These are phyloP conservation scores for Candida golubevii DNA, from an alignment of 805 yeast species.

Conservation along the genomic window DNA sequence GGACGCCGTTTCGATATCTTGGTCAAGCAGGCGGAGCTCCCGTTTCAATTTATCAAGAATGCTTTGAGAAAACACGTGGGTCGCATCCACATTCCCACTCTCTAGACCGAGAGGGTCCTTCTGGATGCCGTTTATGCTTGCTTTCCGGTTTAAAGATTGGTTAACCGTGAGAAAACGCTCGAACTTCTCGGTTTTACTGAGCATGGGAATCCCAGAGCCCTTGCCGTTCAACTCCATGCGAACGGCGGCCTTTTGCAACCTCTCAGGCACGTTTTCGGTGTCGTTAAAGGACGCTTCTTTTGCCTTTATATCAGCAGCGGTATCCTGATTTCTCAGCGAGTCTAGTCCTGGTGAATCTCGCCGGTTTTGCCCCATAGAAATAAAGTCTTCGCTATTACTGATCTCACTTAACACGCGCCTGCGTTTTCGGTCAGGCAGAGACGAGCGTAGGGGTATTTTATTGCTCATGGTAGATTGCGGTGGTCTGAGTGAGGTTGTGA, in stretches of 20 bases:
- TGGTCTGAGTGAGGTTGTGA: too few relatives aligned
- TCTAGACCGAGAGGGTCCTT: background rate
- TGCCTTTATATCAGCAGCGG: background rate
- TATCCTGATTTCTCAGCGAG: slow-evolving; percentile 1
- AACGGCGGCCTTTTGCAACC: background rate
- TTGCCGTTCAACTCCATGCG: slow-evolving; percentile 3
- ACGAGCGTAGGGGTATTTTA: too few relatives aligned
- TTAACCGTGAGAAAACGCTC: slow-evolving; percentile 13
- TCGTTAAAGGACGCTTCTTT: background rate
- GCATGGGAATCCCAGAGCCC: slow-evolving; percentile 14
- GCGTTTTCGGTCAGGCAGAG: slow-evolving; percentile 9
- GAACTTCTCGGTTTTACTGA: slow-evolving; percentile 8
- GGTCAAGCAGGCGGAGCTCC: slow-evolving; percentile 19
- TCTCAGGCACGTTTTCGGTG: background rate
- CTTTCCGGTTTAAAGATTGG: slow-evolving; percentile 13
- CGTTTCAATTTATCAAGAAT: slow-evolving; percentile 9
- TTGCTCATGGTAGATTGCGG: too few relatives aligned
- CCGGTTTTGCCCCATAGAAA: background rate
- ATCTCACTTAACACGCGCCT: slow-evolving; percentile 20
- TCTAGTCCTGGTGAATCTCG: background rate
- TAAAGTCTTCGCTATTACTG: background rate
- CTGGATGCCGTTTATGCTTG: slow-evolving; percentile 1
- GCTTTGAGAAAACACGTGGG: background rate
- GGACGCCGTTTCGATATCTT: slow-evolving; percentile 16
- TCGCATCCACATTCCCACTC: background rate